Evolutionary conservation across 2,329 filamentous ascomycete species (phyloP), one percentile per base, ranked within the genome.

Genomic region (Calonectria pseudoturangicola): DNA sequence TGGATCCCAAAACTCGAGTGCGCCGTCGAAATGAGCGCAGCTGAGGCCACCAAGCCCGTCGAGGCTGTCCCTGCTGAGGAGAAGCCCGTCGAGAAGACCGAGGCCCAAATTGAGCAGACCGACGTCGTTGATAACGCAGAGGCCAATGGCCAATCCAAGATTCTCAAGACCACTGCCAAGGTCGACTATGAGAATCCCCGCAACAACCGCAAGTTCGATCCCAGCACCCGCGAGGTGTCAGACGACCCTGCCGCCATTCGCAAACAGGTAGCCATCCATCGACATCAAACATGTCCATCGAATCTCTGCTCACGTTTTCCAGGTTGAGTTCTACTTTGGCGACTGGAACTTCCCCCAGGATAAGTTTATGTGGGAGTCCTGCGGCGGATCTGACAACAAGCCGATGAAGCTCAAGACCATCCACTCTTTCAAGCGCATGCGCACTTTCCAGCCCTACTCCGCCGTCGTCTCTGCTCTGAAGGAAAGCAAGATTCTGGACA

Each of bases 311-410:
- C 47, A 77, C 60, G 41, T 13, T 54, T 60, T 65, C 36, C 77
- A 97, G 93, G 94, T 98, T 79, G 95, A 98, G 83, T 98, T 98
- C 85, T 98, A 98, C 89, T 98, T 98, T 86, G 94, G 94, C 80
- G 94, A 97, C 84, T 94, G 93, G 81, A 98, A 98, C 86, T 91
- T 99, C 45, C 93, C 93, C 65, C 92, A 92, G 80, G 97, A 99
- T 86, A 94, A 95, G 83, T 98, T 95, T 87, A 90, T 99, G 78
- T 94, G 95, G 87, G 89, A 92, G 75, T 89, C 92, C 80, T 94
- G 95, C 68, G 93, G 92, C 47, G 96, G 96, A 70, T 88, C 90
- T 76, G 89, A 93, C 80, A 98, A 98, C 88, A 93, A 94, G 84
- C 90, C 96, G 51, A 92, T 99, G 45, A 88, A 92, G 27, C 88